A percentile compares a stretch with the other conserved stretches of the same genome.
Evolutionary conservation across 176 grass and related monocot genomes (phyloP).

Genomic region (Themeda triandra): DNA sequence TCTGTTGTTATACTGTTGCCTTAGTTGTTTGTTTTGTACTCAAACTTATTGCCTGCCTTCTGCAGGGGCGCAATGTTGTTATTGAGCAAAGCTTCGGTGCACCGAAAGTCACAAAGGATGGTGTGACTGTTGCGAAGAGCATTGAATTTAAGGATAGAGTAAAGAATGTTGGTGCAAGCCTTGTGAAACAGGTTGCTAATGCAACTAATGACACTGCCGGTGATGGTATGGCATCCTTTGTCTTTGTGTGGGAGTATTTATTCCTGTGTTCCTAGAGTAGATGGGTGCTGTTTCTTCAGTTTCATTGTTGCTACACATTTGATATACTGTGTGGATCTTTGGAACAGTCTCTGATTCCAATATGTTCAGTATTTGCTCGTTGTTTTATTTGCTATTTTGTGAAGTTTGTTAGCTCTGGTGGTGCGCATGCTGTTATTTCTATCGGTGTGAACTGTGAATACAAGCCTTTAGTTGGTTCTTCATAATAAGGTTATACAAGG

Average conservation of each 20-base stretch:
- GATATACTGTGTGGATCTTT: not conserved
- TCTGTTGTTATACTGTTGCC: not conserved
- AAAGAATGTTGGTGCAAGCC: conserved; percentile 92
- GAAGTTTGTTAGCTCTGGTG: not conserved
- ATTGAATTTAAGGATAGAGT: conserved; percentile 92
- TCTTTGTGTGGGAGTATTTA: not conserved
- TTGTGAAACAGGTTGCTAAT: conserved; percentile 98
- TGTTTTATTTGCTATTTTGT: not conserved
- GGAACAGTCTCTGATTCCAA: not conserved
- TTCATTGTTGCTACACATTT: not conserved
- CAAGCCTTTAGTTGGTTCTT: not conserved
- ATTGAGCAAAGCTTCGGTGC: conserved; percentile 97
- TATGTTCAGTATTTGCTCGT: not conserved
- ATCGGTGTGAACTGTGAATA: too few relatives aligned
- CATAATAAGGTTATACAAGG: not conserved
- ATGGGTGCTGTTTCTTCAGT: not conserved
- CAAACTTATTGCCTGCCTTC: not conserved
- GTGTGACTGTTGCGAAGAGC: conserved; percentile 97
- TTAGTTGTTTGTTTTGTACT: not conserved
- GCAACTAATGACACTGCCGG: conserved; percentile 95
- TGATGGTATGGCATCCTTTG: conserved; percentile 60
- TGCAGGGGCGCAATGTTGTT: conserved; percentile 83
- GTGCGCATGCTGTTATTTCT: not conserved
- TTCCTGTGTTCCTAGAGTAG: not conserved
- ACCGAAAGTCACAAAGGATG: conserved; percentile 97